Conservation (phyloP, 139 green algal species). For the Volvox reticuliferus region DNA sequence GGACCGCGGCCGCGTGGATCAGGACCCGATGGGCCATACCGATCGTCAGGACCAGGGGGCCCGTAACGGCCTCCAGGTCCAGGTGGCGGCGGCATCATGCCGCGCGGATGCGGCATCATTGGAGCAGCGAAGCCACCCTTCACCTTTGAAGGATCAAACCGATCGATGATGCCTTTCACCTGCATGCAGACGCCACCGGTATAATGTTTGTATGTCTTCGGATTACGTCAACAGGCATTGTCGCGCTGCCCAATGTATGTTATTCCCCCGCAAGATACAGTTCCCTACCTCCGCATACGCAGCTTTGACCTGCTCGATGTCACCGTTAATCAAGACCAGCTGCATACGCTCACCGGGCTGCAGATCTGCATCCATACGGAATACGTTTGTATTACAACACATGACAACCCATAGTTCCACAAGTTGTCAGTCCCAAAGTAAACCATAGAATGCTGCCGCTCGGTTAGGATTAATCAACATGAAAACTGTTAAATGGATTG, state of each 20-base stretch:
- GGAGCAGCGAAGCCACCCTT: conserved; percentile 6
- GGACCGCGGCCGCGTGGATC: not conserved
- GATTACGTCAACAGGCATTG: too few relatives aligned
- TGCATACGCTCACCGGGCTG: conserved; percentile 41
- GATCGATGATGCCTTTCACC: conserved; percentile 48
- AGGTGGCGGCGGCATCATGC: conserved; percentile 10
- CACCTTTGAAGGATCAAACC: conserved; percentile 45
- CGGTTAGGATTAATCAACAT: too few relatives aligned
- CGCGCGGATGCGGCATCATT: not conserved
- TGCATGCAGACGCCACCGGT: not conserved
- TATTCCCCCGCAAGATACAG: too few relatives aligned
- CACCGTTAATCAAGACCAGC: conserved; percentile 34
- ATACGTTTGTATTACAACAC: too few relatives aligned
- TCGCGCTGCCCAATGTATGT: too few relatives aligned
- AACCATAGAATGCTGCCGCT: too few relatives aligned
- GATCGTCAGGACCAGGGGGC: conserved; percentile 5
- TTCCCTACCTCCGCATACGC: conserved; percentile 29
- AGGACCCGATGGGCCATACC: not conserved
- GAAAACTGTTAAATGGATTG: too few relatives aligned
- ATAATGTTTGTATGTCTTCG: too few relatives aligned
- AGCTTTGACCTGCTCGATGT: conserved; percentile 25
- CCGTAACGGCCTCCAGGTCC: not conserved
- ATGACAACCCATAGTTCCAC: too few relatives aligned
- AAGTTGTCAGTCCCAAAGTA: too few relatives aligned
- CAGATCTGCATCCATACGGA: conserved; percentile 19